Base-by-base conservation (phyloP, 805 yeast species). In the Ogataea trehalophila region DNA sequence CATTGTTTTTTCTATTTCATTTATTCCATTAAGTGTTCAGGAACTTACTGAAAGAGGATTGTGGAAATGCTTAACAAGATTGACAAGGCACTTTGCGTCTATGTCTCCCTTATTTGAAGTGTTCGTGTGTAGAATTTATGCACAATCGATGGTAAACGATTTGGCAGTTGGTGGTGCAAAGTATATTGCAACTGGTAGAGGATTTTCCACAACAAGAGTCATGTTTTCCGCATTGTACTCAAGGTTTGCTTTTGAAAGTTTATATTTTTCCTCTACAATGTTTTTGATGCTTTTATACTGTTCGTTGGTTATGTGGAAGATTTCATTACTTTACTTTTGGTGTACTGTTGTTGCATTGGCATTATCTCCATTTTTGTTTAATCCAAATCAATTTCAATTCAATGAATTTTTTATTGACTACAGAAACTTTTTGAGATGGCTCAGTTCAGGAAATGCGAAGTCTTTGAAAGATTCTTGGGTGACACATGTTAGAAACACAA, bases 161-260 rank as follows among this genome's bases (percentile, higher is more conserved):
- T 66, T 87, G 54, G 69, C 85, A 13, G 73, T 84, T 50, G 94
- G 95, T 44, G 94, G 92, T 53, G 95, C 95, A 3, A 74, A 81
- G 58, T 87, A 87, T 67, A 83, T 86, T 58, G 83, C 91, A 2
- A 87, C 94, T 1, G 94, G 94, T 15, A 74, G 95, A 66, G 90
- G 90, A 11, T 81, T 87, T 62, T 89, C 95, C 2, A 87, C 91
- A 4, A 73, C 81, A 1, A 74, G 95, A 61, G 73, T 78, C 41
- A 81, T 88, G 33, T 84, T 85, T 59, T 67, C 80, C n/a, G 65
- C 72, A 11, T 70, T 87, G 41, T 87, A 81, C 57, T 70, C 88
- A 9, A 73, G 90, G 51, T 87, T 84, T 65, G 81, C 89, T 3
- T 72, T 80, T 33, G 85, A 82, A 43, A 77, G 87, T 50, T 71